Conservation (phyloP, 2,329 filamentous ascomycete species). For the Botrytis porri region DNA sequence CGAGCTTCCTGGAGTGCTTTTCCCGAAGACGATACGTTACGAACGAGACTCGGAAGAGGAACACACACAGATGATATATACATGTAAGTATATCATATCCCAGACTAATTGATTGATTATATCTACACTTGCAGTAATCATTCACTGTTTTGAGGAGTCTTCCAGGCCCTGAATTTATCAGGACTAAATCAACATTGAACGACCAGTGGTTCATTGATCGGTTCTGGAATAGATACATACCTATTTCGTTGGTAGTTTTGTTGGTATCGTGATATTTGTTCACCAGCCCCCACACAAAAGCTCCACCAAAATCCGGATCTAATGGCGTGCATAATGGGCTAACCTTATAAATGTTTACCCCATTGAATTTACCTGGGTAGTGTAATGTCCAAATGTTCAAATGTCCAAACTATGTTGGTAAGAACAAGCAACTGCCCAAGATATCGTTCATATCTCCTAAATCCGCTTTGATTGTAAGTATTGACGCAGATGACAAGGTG, state of each 20-base stretch:
- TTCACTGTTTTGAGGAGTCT: neutral
- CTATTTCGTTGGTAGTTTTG: neutral
- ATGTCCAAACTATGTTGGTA: neutral
- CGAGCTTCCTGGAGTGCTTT: conserved; percentile 12
- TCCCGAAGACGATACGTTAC: neutral
- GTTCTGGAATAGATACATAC: neutral
- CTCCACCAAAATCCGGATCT: neutral
- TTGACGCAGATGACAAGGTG: neutral
- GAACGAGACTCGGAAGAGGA: neutral
- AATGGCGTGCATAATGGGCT: conserved; percentile 1
- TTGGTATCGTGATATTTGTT: neutral
- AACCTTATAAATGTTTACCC: neutral
- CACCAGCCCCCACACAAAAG: neutral
- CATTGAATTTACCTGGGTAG: neutral
- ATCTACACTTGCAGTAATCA: neutral
- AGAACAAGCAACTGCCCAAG: neutral
- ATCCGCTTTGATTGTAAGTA: neutral
- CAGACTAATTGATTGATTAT: neutral
- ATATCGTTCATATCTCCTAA: neutral
- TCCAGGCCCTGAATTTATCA: neutral
- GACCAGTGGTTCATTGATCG: neutral
- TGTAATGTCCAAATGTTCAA: neutral
- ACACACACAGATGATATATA: neutral
- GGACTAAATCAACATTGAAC: neutral
- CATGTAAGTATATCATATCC: neutral